A percentile compares a stretch with the other conserved stretches of the same genome.
These are phyloP conservation scores for Mesembryanthemum crystallinum DNA, from an alignment of 148 eudicot species.

Conservation along the genomic window DNA sequence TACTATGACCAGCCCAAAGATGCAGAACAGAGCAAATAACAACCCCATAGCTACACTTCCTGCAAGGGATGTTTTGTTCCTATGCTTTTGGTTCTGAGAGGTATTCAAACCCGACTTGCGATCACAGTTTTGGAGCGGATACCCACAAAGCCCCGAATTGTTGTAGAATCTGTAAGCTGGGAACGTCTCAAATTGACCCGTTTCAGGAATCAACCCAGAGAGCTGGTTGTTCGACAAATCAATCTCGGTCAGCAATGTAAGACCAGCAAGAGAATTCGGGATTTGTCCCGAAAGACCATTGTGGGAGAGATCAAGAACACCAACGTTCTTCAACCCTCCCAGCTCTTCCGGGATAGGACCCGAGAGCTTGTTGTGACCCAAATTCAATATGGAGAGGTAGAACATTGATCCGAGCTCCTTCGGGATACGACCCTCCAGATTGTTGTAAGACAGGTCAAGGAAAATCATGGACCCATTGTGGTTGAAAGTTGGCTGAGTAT, in stretches of 20 bases:
- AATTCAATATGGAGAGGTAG: slow-evolving; percentile 57
- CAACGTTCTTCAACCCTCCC: slow-evolving; percentile 53
- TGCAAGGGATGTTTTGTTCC: too few species aligned
- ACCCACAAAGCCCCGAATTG: slow-evolving; percentile 83
- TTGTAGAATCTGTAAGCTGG: slow-evolving; percentile 54
- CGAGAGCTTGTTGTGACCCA: slow-evolving; percentile 75
- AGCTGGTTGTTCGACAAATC: slow-evolving; percentile 68
- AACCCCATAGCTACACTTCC: too few species aligned
- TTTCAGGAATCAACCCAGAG: slow-evolving; percentile 66
- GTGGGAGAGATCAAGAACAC: slow-evolving; percentile 62
- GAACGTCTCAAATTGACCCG: slow-evolving; percentile 67
- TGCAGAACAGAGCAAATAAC: too few species aligned
- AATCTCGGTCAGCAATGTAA: slow-evolving; percentile 53
- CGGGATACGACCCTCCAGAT: slow-evolving; percentile 67
- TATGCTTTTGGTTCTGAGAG: too few species aligned
- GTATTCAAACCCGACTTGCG: too few species aligned
- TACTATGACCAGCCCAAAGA: too few species aligned
- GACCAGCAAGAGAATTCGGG: slow-evolving; percentile 49
- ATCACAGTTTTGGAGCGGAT: slow-evolving; percentile 53
- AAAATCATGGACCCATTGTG: slow-evolving; percentile 83
- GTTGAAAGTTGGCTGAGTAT: slow-evolving; percentile 66
- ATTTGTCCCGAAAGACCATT: slow-evolving; percentile 67
- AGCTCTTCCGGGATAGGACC: slow-evolving; percentile 76
- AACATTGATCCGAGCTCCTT: slow-evolving; percentile 73
- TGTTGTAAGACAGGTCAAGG: slow-evolving; percentile 68